Percentiles rank a stretch among this genome's conserved stretches.
phyloP scores from a whole-genome alignment of 352 stramenopile genomes.

The Discostella stelligera region DNA sequence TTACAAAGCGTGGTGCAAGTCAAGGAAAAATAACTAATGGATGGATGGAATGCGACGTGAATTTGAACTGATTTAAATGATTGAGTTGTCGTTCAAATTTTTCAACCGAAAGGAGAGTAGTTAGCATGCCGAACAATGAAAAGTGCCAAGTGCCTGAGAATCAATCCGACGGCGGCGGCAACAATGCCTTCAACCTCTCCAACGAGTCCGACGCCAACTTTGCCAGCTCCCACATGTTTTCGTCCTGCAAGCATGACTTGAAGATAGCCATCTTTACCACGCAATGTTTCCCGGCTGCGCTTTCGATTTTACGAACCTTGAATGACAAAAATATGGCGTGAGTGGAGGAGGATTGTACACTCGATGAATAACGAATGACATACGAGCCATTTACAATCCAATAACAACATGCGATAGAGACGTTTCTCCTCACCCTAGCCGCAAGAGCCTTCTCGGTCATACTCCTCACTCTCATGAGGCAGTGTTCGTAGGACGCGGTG shows the following conservation, averaged over 20 bases:
- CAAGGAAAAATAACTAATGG: not conserved
- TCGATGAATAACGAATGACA: not conserved
- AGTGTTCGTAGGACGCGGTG: constrained; percentile 79
- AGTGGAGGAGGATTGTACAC: not conserved
- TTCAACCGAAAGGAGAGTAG: not conserved
- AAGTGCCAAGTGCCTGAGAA: not conserved
- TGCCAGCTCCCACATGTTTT: constrained; percentile 71
- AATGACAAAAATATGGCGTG: not conserved
- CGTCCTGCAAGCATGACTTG: constrained; percentile 78
- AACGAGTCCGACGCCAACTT: constrained; percentile 63
- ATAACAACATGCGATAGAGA: too few relatives aligned
- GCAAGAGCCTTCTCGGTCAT: constrained; percentile 72
- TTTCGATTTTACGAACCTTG: constrained; percentile 69
- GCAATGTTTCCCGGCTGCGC: constrained; percentile 75
- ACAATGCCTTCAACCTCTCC: constrained; percentile 73
- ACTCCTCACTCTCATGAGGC: constrained; percentile 67
- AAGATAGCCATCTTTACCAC: constrained; percentile 83
- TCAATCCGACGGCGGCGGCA: constrained; percentile 47
- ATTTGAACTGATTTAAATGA: not conserved
- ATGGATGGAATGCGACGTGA: not conserved
- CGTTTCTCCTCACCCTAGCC: constrained; percentile 45
- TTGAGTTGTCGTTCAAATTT: not conserved
- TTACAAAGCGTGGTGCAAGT: constrained; percentile 34
- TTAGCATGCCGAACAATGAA: not conserved
- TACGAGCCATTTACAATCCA: too few relatives aligned